These are phyloP conservation scores for Penicillium riverlandense DNA, from an alignment of 495 filamentous ascomycete genomes.

Conservation along the genomic window DNA sequence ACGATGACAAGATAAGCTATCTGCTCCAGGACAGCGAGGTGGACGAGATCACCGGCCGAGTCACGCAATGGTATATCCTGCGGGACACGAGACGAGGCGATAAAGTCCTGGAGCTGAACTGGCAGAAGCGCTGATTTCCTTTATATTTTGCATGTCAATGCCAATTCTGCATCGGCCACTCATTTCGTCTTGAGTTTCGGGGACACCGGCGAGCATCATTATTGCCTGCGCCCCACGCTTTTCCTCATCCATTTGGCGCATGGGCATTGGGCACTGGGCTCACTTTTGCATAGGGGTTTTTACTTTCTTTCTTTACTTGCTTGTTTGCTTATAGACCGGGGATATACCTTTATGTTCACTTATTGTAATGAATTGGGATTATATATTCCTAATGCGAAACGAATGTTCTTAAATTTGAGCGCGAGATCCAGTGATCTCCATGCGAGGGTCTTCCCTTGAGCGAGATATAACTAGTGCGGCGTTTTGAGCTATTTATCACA, in stretches of 20 bases:
- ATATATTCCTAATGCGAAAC: slow-evolving; percentile 14
- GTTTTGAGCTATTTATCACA: too few relatives aligned
- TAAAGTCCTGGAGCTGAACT: slow-evolving; percentile 33
- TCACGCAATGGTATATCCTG: slow-evolving; percentile 36
- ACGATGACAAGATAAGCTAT: slow-evolving; percentile 30
- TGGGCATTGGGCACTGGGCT: slow-evolving; percentile 5
- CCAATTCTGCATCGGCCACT: slow-evolving; percentile 4
- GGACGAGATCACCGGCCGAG: slow-evolving; percentile 18
- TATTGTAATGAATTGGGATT: slow-evolving; percentile 12
- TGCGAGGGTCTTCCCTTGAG: too few relatives aligned
- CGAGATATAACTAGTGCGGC: too few relatives aligned
- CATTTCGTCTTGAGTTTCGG: neutral
- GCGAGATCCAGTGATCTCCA: too few relatives aligned
- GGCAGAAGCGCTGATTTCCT: slow-evolving; percentile 23
- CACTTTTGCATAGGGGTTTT: slow-evolving; percentile 13
- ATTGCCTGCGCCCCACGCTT: neutral
- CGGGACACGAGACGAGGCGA: slow-evolving; percentile 28
- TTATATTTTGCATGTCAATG: neutral
- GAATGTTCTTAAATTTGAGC: slow-evolving; percentile 1
- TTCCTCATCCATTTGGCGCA: slow-evolving; percentile 13
- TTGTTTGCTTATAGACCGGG: slow-evolving; percentile 19
- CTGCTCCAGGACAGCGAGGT: slow-evolving; percentile 21
- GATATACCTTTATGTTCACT: slow-evolving; percentile 14
- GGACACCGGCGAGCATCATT: neutral
- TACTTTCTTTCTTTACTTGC: too few relatives aligned